Evolutionary conservation across 73 alveolate species (phyloP).

Genomic region (Paramecium pentaurelia): DNA sequence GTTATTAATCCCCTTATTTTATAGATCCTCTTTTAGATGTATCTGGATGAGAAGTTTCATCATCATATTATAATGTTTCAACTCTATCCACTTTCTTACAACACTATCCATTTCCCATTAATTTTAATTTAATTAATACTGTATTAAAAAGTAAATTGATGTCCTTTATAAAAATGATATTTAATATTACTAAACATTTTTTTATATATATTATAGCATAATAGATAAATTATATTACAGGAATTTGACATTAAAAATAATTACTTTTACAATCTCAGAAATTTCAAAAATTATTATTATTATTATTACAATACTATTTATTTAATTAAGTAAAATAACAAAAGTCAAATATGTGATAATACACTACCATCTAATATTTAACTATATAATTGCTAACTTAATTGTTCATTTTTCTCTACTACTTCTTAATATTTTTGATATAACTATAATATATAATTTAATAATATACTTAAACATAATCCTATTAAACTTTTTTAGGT

Average conservation of each 20-base stretch:
- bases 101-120: slow-evolving; percentile 31
- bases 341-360: neutral
- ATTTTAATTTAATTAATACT: neutral
- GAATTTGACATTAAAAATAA: neutral
- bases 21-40: neutral
- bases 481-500: neutral
- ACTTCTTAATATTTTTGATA: slow-evolving; percentile 17
- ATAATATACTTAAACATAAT: neutral
- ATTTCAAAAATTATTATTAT: too few relatives aligned
- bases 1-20: neutral
- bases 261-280: too few relatives aligned
- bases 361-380: slow-evolving; percentile 38
- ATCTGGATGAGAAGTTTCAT: neutral
- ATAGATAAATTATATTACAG: neutral
- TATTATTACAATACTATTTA: neutral
- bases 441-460: neutral
- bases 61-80: neutral
- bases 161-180: neutral
- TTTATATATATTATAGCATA: neutral
- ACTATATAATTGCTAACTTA: neutral
- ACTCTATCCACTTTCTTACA: neutral
- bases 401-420: slow-evolving; percentile 30
- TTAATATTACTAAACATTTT: neutral
- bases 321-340: neutral
- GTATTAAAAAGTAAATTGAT: neutral